These are phyloP conservation scores for Cryptosporidium parvum DNA, from an alignment of 169 alveolate species.

Conservation along the genomic window DNA sequence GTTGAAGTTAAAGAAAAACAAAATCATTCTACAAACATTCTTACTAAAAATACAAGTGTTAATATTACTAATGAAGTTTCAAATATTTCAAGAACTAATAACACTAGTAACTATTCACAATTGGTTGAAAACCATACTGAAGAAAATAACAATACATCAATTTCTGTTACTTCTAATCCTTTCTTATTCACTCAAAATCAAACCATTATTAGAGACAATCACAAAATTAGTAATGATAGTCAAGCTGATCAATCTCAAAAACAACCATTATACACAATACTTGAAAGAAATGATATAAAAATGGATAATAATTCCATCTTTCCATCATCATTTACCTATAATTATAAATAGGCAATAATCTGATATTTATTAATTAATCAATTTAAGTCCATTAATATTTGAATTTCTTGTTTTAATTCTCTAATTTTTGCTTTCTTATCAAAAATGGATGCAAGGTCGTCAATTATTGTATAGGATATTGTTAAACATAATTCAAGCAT, in stretches of 20 bases:
- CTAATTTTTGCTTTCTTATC: neutral
- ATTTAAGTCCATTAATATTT: neutral
- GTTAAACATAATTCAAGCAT: neutral
- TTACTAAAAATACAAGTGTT: neutral
- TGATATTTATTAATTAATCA: no score
- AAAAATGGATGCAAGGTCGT: neutral
- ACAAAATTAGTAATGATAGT: neutral
- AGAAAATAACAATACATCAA: neutral
- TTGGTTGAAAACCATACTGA: neutral
- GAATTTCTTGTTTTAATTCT: slow-evolving; percentile 28
- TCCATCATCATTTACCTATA: slow-evolving; percentile 40
- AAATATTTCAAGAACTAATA: neutral
- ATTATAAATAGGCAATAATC: neutral
- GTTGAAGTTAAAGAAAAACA: neutral
- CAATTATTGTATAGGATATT: neutral
- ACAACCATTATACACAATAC: slow-evolving; percentile 2
- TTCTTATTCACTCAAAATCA: slow-evolving; percentile 15
- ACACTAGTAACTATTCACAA: neutral
- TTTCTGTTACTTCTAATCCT: slow-evolving; percentile 5
- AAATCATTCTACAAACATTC: neutral
- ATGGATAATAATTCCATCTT: slow-evolving; percentile 36
- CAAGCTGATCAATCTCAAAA: neutral
- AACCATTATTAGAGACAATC: neutral
- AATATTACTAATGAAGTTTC: neutral
- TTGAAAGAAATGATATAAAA: slow-evolving; percentile 7